phyloP scores from a whole-genome alignment of 2,329 filamentous ascomycete genomes.

The Diplodia sapinea region DNA sequence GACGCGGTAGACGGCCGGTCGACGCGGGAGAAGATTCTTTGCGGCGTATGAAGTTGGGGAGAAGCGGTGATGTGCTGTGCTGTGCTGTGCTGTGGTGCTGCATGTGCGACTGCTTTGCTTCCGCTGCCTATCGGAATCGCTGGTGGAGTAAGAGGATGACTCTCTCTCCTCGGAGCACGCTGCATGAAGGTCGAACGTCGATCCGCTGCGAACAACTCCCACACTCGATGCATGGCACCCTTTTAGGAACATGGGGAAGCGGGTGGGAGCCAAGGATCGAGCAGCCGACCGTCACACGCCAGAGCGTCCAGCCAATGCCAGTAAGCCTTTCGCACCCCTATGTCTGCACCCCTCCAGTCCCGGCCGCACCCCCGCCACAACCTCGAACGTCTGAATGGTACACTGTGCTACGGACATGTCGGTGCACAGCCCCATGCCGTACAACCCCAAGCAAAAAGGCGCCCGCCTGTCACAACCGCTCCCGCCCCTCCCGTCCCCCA shows the following conservation, averaged over 20 bases:
- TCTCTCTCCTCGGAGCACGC: neutral
- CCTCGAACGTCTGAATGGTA: neutral
- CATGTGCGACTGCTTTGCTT: neutral
- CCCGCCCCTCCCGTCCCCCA: too few species aligned
- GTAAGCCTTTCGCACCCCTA: too few species aligned
- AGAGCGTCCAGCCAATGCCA: too few species aligned
- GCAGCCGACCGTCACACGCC: too few species aligned
- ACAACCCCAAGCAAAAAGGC: too few species aligned
- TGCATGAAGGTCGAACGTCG: too few species aligned
- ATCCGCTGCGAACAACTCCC: too few species aligned
- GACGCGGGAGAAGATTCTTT: conserved; percentile 17
- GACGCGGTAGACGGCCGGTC: neutral
- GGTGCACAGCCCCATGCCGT: too few species aligned
- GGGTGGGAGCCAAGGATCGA: too few species aligned
- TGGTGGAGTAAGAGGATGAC: neutral
- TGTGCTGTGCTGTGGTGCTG: neutral
- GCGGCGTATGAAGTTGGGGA: conserved; percentile 21
- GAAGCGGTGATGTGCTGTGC: neutral
- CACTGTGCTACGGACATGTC: too few species aligned
- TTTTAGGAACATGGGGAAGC: neutral
- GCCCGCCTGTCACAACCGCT: too few species aligned
- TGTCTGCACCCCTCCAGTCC: neutral
- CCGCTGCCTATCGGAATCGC: neutral
- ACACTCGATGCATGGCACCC: neutral
- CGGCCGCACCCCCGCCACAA: neutral